Evolutionary conservation across 2,329 filamentous ascomycete species (phyloP), one percentile per base, ranked within the genome.

Genomic region (Diaporthe sp.): DNA sequence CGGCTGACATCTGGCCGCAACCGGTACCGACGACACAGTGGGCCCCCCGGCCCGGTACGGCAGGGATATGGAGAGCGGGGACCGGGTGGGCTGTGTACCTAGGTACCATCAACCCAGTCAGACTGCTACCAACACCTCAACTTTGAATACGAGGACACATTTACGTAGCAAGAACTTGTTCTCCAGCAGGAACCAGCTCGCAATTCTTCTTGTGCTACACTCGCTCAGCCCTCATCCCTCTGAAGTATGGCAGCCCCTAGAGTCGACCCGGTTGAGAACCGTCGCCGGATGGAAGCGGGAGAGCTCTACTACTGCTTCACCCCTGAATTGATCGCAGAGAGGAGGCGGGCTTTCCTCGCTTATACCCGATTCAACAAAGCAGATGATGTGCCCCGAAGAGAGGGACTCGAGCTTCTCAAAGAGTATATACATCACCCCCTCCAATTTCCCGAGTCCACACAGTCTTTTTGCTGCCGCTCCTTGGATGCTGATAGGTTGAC

Each of bases 281-380:
- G 85, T 51, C 82, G 84, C 55, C 87, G 87, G 37, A 95, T 94
- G 92, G 83, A 85, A 65, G 86, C 87, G 19, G 93, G 93, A 67
- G 92, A 96, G 81, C 88, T 96, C 15, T 96, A 95, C 83, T 89
- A 92, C 79, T 91, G 93, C 57, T 96, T 96, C 80, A 90, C 90
- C 0, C 92, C 94, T 0, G 89, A 93, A 46, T 85, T 97, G 5
- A 84, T 90, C 2, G 90, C 88, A 1, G 92, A 89, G 53, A 90
- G 94, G 25, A 84, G 85, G n/a, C 88, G 91, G 19, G 94, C 93
- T 82, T 87, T 87, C 57, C 83, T 85, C 44, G 93, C 94, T 0
- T 91, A 89, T 79, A 82, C 87, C 31, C 87, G 86, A 34, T 95
- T 92, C 85, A 96, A 95, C 83, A 87, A 86, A 65, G 88, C 90